Percentiles rank a stretch among this genome's conserved stretches.
Conservation (phyloP, 2,329 filamentous ascomycete species). For the Pyrenophora seminiperda region DNA sequence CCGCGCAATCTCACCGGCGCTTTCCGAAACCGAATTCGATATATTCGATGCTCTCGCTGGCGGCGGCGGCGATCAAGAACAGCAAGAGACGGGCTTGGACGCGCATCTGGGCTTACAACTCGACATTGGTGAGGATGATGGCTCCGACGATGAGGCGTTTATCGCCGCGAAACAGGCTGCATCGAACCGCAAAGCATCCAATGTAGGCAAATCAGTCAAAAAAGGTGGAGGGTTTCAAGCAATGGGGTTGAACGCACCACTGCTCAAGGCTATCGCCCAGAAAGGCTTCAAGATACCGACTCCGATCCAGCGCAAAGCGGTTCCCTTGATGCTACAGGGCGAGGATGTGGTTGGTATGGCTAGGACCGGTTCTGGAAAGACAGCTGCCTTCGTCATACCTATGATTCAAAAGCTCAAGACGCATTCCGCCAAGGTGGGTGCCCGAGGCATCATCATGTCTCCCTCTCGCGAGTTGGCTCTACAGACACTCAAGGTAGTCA, state of each 20-base stretch:
- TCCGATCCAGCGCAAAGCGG: constrained; percentile 95
- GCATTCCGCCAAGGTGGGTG: constrained; percentile 85
- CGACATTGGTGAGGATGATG: constrained; percentile 60
- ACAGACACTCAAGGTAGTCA: constrained; percentile 94
- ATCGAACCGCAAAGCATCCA: constrained; percentile 82
- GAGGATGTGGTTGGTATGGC: constrained; percentile 99
- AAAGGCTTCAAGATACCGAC: constrained; percentile 97
- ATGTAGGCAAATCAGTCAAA: constrained; percentile 81
- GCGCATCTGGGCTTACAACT: constrained; percentile 46
- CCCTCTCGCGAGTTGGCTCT: constrained; percentile 92
- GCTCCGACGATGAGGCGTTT: constrained; percentile 76
- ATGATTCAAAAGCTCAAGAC: constrained; percentile 94
- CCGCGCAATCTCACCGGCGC: constrained; percentile 77
- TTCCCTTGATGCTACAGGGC: constrained; percentile 84
- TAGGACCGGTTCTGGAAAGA: constrained; percentile 97
- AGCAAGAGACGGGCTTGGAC: constrained; percentile 46
- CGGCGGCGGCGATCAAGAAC: constrained; percentile 60
- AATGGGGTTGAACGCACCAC: constrained; percentile 82
- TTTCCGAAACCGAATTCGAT: constrained; percentile 89
- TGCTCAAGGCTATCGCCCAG: constrained; percentile 87
- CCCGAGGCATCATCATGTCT: constrained; percentile 84
- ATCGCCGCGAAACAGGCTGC: constrained; percentile 87
- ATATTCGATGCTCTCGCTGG: constrained; percentile 80
- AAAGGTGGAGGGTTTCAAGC: constrained; percentile 97
- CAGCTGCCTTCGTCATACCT: constrained; percentile 95